Evolutionary conservation across 2,329 filamentous ascomycete genomes (phyloP).

Genomic region (Colletotrichum somersetense): DNA sequence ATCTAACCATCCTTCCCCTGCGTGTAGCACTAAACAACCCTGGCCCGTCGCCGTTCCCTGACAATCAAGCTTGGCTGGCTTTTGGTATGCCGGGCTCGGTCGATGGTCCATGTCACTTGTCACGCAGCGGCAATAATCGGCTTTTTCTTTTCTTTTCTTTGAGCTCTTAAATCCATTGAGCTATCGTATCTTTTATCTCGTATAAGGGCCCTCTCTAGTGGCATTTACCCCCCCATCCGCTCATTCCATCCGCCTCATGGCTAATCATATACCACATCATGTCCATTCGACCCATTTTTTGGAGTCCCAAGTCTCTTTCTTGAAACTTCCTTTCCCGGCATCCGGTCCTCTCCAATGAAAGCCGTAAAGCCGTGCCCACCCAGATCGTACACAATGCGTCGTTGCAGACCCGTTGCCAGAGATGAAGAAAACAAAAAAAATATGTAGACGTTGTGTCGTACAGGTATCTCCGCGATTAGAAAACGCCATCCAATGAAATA

Average conservation of each 20-base stretch:
- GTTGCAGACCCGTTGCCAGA: slow-evolving; percentile 8
- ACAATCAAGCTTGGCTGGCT: background rate
- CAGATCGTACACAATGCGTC: slow-evolving; percentile 27
- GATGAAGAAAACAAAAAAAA: slow-evolving; percentile 38
- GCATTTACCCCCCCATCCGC: slow-evolving; percentile 17
- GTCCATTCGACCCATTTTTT: slow-evolving; percentile 5
- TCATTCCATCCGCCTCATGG: slow-evolving; percentile 24
- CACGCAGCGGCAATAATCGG: background rate
- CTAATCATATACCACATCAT: slow-evolving; percentile 23
- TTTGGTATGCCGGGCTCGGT: background rate
- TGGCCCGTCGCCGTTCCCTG: background rate
- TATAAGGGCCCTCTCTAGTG: slow-evolving; percentile 14
- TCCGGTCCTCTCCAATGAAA: slow-evolving; percentile 21
- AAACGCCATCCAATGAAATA: slow-evolving; percentile 41
- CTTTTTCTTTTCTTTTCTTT: slow-evolving; percentile 12
- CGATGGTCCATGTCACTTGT: background rate
- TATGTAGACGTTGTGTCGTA: slow-evolving; percentile 41
- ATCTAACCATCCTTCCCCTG: background rate
- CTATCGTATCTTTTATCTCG: slow-evolving; percentile 12
- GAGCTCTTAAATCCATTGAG: slow-evolving; percentile 32
- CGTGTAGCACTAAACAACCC: no score
- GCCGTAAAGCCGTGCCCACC: background rate
- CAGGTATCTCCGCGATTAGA: slow-evolving; percentile 41
- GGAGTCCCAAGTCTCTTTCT: background rate
- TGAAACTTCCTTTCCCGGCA: background rate